These are phyloP conservation scores for Suillus subaureus DNA, from an alignment of 768 basidiomycete genomes.

Conservation along the genomic window DNA sequence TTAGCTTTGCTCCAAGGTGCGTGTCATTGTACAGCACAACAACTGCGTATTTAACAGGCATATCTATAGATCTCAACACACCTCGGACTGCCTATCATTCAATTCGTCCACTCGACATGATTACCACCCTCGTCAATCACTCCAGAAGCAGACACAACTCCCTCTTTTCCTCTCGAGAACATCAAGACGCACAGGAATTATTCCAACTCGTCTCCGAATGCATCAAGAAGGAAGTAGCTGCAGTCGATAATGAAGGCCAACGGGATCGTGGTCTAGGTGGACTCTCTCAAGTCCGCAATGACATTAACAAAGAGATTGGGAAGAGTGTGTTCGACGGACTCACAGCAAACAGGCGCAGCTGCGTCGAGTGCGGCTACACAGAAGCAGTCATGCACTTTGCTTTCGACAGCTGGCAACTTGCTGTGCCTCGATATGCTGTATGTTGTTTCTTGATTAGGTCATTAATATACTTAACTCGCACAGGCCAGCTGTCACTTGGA, in stretches of 20 bases:
- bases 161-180: conserved; percentile 86
- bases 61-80: conserved; percentile 59
- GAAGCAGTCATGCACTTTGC: conserved; percentile 93
- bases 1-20: conserved; percentile 68
- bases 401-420: conserved; percentile 83
- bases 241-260: conserved; percentile 70
- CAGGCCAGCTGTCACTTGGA: conserved; percentile 72
- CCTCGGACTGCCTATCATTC: conserved; percentile 58
- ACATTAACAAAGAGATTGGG: conserved; percentile 40
- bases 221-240: conserved; percentile 79
- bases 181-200: conserved; percentile 98
- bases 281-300: conserved; percentile 35
- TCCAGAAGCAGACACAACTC: conserved; percentile 56
- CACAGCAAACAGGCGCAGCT: conserved; percentile 87
- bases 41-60: conserved; percentile 10
- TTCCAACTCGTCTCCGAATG: conserved; percentile 92
- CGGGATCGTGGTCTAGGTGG: conserved; percentile 74
- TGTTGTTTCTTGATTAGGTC: conserved; percentile 30
- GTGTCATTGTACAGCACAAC: conserved; percentile 21
- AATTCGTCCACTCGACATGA: conserved; percentile 73
- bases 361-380: conserved; percentile 88
- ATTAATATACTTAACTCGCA: conserved; percentile 12
- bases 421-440: conserved; percentile 66
- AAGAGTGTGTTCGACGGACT: conserved; percentile 88
- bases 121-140: conserved; percentile 63